Conservation (phyloP, 176 grass and related monocot species). For the bread wheat (Triticum aestivum) region IWGSC_CS_RefSeq_v2.1 NC_057797.1:438618782-438619281, state of each 20-base stretch:
- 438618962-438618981: constrained; percentile 92
- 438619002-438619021: constrained; percentile 95
- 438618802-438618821: constrained; percentile 44
- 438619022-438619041: constrained; percentile 89
- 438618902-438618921: background rate
- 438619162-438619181: background rate
- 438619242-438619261: constrained; percentile 93
- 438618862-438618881: constrained; percentile 92
- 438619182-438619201: constrained; percentile 2
- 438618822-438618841: constrained; percentile 36
- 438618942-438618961: background rate
- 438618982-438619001: constrained; percentile 92
- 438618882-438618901: constrained; percentile 61
- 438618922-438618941: background rate
- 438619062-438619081: constrained; percentile 92
- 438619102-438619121: background rate
- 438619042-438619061: constrained; percentile 86
- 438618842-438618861: constrained; percentile 65
- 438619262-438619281: constrained; percentile 89
- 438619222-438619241: constrained; percentile 89
- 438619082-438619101: constrained; percentile 42
- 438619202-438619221: constrained; percentile 74
- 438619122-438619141: background rate
- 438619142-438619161: background rate
- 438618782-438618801: constrained; percentile 31